phyloP scores from a whole-genome alignment of 1,139 yeast genomes.

The Zhuliangozyma blackwelliae region DNA sequence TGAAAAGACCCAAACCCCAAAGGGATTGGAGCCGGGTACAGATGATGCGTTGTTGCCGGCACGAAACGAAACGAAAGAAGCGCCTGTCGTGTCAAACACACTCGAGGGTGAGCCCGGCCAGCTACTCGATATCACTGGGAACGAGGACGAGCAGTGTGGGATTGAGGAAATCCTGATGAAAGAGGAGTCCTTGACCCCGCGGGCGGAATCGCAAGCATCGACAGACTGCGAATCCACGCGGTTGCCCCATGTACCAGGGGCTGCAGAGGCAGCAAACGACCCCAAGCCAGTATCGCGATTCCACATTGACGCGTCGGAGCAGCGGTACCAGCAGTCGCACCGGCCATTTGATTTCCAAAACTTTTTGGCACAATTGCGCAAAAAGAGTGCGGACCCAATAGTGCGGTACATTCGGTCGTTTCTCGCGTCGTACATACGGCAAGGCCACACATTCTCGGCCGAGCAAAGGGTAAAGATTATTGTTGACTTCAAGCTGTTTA shows the following conservation, averaged over 20 bases:
- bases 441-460: slow-evolving; percentile 58
- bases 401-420: slow-evolving; percentile 82
- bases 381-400: slow-evolving; percentile 81
- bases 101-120: not conserved
- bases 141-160: slow-evolving; percentile 1
- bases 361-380: slow-evolving; percentile 68
- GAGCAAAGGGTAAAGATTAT: slow-evolving; percentile 76
- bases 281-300: not conserved
- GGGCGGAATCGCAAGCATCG: too few species aligned
- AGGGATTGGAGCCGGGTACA: too few species aligned
- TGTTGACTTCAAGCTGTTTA: slow-evolving; percentile 67
- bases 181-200: not conserved
- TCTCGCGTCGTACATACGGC: slow-evolving; percentile 66
- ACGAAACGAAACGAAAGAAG: too few species aligned
- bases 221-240: too few species aligned
- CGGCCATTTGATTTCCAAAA: slow-evolving; percentile 76
- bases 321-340: slow-evolving; percentile 35
- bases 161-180: slow-evolving; percentile 1
- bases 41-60: too few species aligned
- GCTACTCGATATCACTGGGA: slow-evolving; percentile 1
- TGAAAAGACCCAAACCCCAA: too few species aligned
- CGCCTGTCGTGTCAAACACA: too few species aligned
- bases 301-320: slow-evolving; percentile 18
- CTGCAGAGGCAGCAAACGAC: too few species aligned
- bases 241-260: too few species aligned